Percentiles rank a stretch among this genome's conserved stretches.
phyloP scores from a whole-genome alignment of 495 filamentous ascomycete species.

The Penicillium pancosmium region DNA sequence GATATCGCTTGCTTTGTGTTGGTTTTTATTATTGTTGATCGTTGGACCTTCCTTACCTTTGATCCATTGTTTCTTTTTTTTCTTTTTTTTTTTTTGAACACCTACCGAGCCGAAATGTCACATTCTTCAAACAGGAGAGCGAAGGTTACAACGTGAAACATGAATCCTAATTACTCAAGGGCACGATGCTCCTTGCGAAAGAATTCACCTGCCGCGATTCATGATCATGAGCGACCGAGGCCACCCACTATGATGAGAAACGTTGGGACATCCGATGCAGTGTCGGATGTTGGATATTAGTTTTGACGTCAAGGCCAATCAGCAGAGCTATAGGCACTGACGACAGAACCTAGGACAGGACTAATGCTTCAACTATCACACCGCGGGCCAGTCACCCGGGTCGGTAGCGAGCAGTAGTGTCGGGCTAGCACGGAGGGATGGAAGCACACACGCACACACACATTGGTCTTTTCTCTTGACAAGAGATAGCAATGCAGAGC shows the following conservation, averaged over 20 bases:
- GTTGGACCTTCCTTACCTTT: too few species aligned
- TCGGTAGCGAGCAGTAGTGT: constrained; percentile 13
- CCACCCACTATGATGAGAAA: constrained; percentile 1
- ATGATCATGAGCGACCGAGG: constrained; percentile 9
- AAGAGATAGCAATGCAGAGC: neutral
- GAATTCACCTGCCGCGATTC: neutral
- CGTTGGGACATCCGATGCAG: constrained; percentile 8
- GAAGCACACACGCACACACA: neutral
- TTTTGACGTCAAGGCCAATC: constrained; percentile 14
- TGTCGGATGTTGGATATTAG: constrained; percentile 2
- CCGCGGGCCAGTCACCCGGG: constrained; percentile 21
- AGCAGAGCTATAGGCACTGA: constrained; percentile 13
- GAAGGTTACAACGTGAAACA: neutral
- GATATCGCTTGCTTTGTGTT: neutral
- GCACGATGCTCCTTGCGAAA: neutral
- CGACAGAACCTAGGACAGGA: constrained; percentile 11
- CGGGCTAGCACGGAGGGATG: constrained; percentile 12
- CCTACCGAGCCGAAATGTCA: constrained; percentile 2
- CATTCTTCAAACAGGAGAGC: neutral
- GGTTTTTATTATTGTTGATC: neutral
- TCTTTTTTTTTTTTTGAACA: neutral
- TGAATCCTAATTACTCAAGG: neutral
- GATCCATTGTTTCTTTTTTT: neutral
- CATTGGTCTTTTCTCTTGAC: neutral
- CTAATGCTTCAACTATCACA: constrained; percentile 29